Percentiles rank a stretch among this genome's conserved stretches.
Conservation (phyloP, 2,329 filamentous ascomycete species). For the Phaeosphaeria sp. region DNA sequence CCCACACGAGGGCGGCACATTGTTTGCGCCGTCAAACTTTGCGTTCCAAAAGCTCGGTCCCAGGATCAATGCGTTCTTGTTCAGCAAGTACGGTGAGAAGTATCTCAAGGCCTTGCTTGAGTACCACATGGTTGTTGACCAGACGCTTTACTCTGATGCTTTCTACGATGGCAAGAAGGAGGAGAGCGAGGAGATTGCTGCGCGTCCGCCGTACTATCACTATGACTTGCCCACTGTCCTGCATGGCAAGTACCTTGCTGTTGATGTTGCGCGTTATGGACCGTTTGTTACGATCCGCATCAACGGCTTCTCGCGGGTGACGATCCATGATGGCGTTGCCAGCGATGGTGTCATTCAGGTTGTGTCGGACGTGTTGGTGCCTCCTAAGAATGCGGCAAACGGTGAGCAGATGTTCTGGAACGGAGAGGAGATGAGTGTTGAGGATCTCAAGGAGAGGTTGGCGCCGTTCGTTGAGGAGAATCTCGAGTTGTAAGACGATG, state of each 20-base stretch:
- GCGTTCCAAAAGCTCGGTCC: conserved; percentile 81
- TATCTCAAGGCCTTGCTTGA: conserved; percentile 79
- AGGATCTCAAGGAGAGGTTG: conserved; percentile 65
- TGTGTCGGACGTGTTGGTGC: conserved; percentile 74
- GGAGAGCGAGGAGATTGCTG: conserved; percentile 15
- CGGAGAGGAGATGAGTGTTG: conserved; percentile 62
- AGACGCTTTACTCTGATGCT: conserved; percentile 83
- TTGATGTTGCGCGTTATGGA: conserved; percentile 74
- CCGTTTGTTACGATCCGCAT: conserved; percentile 74
- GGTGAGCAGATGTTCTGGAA: conserved; percentile 45
- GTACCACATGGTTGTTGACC: conserved; percentile 77
- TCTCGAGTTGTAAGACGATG: not conserved
- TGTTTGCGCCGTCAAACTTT: conserved; percentile 81
- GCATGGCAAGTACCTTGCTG: conserved; percentile 66
- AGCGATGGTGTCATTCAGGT: conserved; percentile 85
- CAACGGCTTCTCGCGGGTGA: conserved; percentile 74
- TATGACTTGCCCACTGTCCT: conserved; percentile 77
- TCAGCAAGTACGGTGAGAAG: conserved; percentile 74
- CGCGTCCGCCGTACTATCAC: conserved; percentile 59
- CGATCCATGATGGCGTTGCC: conserved; percentile 72
- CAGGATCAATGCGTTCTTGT: conserved; percentile 81
- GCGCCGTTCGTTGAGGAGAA: conserved; percentile 40
- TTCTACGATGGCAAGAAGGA: conserved; percentile 65
- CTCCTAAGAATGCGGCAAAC: conserved; percentile 64
- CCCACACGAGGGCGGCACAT: conserved; percentile 68